Conservation (phyloP, 2,329 filamentous ascomycete species). For the Tricladium varicosporioides region DNA sequence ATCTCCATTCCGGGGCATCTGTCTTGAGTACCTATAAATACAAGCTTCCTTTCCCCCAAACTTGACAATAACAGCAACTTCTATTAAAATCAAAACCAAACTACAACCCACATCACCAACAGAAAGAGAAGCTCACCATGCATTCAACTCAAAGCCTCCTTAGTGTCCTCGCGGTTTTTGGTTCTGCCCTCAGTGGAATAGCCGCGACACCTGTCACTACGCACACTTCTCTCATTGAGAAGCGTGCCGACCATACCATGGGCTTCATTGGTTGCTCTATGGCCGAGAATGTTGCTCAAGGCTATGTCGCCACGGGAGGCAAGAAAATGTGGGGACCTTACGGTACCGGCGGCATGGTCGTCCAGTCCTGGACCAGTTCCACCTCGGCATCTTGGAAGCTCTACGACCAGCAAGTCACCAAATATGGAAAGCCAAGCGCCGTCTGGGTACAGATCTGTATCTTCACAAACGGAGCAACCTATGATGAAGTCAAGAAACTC, state of each 20-base stretch:
- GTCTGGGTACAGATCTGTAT: conserved; percentile 1
- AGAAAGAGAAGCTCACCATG: background rate
- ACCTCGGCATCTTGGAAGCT: background rate
- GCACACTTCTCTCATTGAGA: background rate
- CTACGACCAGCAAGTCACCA: background rate
- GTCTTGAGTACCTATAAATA: background rate
- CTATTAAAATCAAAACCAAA: background rate
- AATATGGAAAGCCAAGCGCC: background rate
- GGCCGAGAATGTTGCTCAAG: conserved; percentile 2
- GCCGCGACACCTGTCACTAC: background rate
- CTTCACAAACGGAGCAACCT: background rate
- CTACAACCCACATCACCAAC: background rate
- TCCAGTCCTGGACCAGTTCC: background rate
- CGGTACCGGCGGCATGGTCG: background rate
- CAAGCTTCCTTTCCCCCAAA: background rate
- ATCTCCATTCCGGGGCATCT: background rate
- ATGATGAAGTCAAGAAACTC: background rate
- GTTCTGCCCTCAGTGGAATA: background rate
- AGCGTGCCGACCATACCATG: background rate
- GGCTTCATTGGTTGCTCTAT: conserved; percentile 2
- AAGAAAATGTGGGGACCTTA: conserved; percentile 1
- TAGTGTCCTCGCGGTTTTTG: background rate
- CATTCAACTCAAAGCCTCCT: background rate
- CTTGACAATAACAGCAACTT: background rate
- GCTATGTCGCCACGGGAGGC: background rate